Conservation (phyloP, 2,329 filamentous ascomycete genomes). For the Alternaria tenuissima region DNA sequence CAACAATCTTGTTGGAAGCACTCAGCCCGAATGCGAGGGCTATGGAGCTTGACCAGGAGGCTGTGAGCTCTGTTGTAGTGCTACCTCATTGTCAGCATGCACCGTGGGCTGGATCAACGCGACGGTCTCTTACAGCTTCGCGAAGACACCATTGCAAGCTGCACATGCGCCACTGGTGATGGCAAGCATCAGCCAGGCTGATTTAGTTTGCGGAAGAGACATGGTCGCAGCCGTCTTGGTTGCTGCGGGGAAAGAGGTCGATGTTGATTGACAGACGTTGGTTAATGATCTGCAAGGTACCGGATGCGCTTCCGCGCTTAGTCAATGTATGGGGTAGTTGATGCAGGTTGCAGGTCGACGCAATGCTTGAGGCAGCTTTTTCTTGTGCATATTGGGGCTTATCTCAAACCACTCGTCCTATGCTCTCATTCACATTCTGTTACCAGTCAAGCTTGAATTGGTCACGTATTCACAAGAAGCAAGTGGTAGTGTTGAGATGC, state of each 20-base stretch:
- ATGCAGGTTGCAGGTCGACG: conserved; percentile 8
- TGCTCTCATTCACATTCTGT: not conserved
- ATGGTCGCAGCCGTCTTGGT: conserved; percentile 22
- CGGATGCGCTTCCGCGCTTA: conserved; percentile 28
- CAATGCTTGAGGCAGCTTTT: not conserved
- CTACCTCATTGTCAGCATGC: conserved; percentile 45
- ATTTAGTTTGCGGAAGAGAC: conserved; percentile 32
- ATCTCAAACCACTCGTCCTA: not conserved
- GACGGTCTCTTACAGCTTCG: conserved; percentile 70
- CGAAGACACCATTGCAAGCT: conserved; percentile 83
- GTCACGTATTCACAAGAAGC: not conserved
- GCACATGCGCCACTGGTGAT: conserved; percentile 79
- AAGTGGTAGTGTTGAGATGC: not conserved
- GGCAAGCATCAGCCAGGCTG: conserved; percentile 68
- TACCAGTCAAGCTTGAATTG: not conserved
- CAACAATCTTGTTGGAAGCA: conserved; percentile 57
- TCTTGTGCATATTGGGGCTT: not conserved
- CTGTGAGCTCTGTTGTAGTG: conserved; percentile 68
- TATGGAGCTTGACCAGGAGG: conserved; percentile 60
- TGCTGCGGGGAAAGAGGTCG: conserved; percentile 6
- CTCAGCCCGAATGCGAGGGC: conserved; percentile 58
- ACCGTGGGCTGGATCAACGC: not conserved
- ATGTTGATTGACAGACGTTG: conserved; percentile 8
- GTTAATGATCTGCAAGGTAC: conserved; percentile 26
- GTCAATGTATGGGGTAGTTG: conserved; percentile 18